Evolutionary conservation across 2,329 filamentous ascomycete species (phyloP), one percentile per base, ranked within the genome.

Genomic region (Whalleya microplaca): DNA sequence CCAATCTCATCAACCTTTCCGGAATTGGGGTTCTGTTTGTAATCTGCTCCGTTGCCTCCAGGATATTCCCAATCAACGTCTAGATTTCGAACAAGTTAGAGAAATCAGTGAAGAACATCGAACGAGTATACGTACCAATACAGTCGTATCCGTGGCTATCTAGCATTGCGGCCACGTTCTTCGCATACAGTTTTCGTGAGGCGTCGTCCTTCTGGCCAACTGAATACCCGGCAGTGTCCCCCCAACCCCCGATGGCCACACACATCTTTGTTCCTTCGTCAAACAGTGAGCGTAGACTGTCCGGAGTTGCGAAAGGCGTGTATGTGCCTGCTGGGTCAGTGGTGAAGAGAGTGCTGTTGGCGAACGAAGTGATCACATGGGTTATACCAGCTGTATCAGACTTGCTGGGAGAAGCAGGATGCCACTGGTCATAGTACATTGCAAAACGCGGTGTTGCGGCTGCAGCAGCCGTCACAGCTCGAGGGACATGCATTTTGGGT

Each of bases 241-340:
- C 88, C 89, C 89, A 92, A 50, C 89, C 89, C 10, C 89, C 89
- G 60, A 92, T 84, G 19, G 89, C 88, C 40, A 92, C 79, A 75
- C 88, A 81, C 20, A 92, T 72, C 63, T 88, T 86, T 19, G 86
- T 86, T 21, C 76, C 76, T 0, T 72, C 56, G 6, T 72, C 72
- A 57, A 87, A 85, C 51, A 77, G 73, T 18, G 67, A 55, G 3
- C 84, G 81, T 14, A 80, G 64, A 2, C 56, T 58, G 18, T 47
- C 56, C 10, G 65, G 52, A n/a, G 64, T 53, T 19, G 63, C 61
- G 53, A 70, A 71, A 6, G 68, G 69, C 10, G 62, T 49, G 53
- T 64, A 69, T 2, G 55, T 14, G 2, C 58, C 51, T 1, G 64
- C 43, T 9, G 66, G 64, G 40, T 66, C 53, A n/a, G 59, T 64